Conservation (phyloP, 352 stramenopile species). For the Phytophthora idaei region DNA sequence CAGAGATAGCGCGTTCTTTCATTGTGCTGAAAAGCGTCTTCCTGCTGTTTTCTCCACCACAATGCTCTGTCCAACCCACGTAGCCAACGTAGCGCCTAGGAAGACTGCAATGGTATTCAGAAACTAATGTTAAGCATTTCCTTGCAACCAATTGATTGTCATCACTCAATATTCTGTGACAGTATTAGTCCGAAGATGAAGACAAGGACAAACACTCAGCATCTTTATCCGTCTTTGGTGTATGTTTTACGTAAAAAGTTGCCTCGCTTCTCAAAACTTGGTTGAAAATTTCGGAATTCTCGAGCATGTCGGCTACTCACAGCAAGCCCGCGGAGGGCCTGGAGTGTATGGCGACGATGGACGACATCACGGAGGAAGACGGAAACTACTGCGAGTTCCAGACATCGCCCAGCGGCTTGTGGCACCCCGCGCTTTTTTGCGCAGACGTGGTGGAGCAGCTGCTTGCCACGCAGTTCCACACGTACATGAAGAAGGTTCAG, state of each 20-base stretch:
- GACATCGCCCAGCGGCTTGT: constrained; percentile 87
- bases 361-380: constrained; percentile 93
- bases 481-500: constrained; percentile 93
- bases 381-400: constrained; percentile 94
- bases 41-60: constrained; percentile 36
- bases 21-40: constrained; percentile 41
- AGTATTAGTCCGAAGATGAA: too few species aligned
- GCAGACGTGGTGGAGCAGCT: constrained; percentile 85
- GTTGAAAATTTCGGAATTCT: neutral
- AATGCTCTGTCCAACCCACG: constrained; percentile 35
- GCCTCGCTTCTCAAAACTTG: neutral
- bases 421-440: constrained; percentile 84
- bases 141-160: constrained; percentile 4
- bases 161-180: constrained; percentile 15
- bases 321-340: constrained; percentile 85
- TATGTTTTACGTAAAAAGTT: constrained; percentile 9
- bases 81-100: constrained; percentile 8
- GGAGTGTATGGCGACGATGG: constrained; percentile 94
- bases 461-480: constrained; percentile 90
- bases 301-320: constrained; percentile 43
- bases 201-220: too few species aligned
- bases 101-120: constrained; percentile 16
- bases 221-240: too few species aligned
- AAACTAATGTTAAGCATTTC: constrained; percentile 31
- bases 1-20: constrained; percentile 39